Conservation (phyloP, 768 basidiomycete species). For the Boletus sp. region DNA sequence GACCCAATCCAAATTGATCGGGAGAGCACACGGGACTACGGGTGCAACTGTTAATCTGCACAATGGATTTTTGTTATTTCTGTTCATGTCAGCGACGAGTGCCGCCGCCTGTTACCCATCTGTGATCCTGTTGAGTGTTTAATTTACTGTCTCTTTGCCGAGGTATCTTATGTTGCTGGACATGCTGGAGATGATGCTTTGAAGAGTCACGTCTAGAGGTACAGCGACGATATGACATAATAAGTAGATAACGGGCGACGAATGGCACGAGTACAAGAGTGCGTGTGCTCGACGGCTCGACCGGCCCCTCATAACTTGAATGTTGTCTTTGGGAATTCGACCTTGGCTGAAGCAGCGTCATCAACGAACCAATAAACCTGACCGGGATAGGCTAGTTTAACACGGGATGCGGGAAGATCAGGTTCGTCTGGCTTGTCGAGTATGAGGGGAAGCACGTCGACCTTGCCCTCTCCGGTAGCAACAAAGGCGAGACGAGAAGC, state of each 20-base stretch:
- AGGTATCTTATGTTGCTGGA: conserved; percentile 26
- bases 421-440: conserved; percentile 71
- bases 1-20: conserved; percentile 97
- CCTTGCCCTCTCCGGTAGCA: conserved; percentile 78
- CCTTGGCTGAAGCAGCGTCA: conserved; percentile 69
- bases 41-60: conserved; percentile 76
- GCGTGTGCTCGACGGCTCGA: conserved; percentile 2
- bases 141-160: conserved; percentile 25
- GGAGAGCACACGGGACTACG: conserved; percentile 86
- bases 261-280: conserved; percentile 26
- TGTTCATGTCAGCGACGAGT: conserved; percentile 25
- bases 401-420: conserved; percentile 78
- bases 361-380: conserved; percentile 95
- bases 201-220: conserved; percentile 1
- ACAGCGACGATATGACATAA: conserved; percentile 15
- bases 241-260: conserved; percentile 11
- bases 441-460: conserved; percentile 64
- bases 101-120: conserved; percentile 31
- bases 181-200: conserved; percentile 12
- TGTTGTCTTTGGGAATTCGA: conserved; percentile 51
- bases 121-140: conserved; percentile 34
- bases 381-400: conserved; percentile 75
- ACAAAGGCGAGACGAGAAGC: conserved; percentile 88
- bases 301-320: conserved; percentile 48
- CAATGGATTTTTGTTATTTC: conserved; percentile 25